These are phyloP conservation scores for Bombardia bombarda DNA, from an alignment of 495 filamentous ascomycete species.

Conservation along the genomic window DNA sequence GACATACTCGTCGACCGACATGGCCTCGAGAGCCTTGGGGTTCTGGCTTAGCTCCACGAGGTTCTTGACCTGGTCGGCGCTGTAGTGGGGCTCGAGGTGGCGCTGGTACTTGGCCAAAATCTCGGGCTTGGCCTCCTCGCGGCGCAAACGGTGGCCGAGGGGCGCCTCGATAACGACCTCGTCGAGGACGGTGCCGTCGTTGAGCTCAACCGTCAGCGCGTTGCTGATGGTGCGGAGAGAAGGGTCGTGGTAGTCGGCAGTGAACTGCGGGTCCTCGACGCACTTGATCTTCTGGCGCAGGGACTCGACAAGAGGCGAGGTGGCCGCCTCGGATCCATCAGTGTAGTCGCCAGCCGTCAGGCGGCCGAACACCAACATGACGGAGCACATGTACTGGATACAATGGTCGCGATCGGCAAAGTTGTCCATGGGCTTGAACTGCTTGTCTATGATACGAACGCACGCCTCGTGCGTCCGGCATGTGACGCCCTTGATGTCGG, in stretches of 20 bases:
- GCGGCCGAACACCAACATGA: slow-evolving; percentile 90
- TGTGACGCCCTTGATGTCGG: slow-evolving; percentile 86
- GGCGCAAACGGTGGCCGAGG: slow-evolving; percentile 81
- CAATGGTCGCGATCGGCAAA: slow-evolving; percentile 99
- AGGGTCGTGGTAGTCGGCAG: slow-evolving; percentile 88
- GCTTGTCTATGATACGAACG: slow-evolving; percentile 98
- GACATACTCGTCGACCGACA: slow-evolving; percentile 86
- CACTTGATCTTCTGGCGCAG: slow-evolving; percentile 88
- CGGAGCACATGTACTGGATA: slow-evolving; percentile 97
- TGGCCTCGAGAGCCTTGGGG: slow-evolving; percentile 61
- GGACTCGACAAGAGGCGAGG: slow-evolving; percentile 78
- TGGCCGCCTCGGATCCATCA: slow-evolving; percentile 84
- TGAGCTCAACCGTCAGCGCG: slow-evolving; percentile 83
- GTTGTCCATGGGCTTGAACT: slow-evolving; percentile 99
- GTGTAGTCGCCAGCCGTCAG: slow-evolving; percentile 87
- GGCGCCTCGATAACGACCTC: slow-evolving; percentile 94
- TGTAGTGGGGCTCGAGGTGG: slow-evolving; percentile 78
- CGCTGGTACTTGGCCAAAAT: slow-evolving; percentile 91
- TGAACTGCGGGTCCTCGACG: slow-evolving; percentile 93
- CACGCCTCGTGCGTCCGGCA: slow-evolving; percentile 98
- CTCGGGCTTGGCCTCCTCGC: slow-evolving; percentile 95
- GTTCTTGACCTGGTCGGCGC: slow-evolving; percentile 63
- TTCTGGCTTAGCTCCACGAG: slow-evolving; percentile 70
- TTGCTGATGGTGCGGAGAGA: slow-evolving; percentile 91
- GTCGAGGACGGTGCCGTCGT: slow-evolving; percentile 87